Evolutionary conservation across 2,329 filamentous ascomycete genomes (phyloP), one percentile per base, ranked within the genome.

Genomic region (Helminthosporium solani): DNA sequence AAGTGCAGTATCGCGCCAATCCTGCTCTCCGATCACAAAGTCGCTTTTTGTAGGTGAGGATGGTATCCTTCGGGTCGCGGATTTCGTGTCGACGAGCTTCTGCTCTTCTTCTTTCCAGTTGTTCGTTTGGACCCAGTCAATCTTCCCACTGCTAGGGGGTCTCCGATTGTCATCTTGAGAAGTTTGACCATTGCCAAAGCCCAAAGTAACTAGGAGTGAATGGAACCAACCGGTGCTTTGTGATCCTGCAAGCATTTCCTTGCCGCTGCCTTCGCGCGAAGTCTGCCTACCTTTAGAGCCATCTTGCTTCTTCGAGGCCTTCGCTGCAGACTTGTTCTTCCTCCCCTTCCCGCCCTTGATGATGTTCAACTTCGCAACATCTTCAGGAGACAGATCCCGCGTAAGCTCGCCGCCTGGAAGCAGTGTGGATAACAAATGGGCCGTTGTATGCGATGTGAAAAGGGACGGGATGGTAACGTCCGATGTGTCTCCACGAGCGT

Each of bases 361-460:
- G 11, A 52, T n/a, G 23, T 46, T 37, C 20, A 53, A 30, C 39
- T 52, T 56, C 18, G 52, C 56, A 2, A 80, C 79, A 55, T 85
- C 80, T 47, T 83, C 82, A 46, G 83, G 75, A 15, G 83, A 71
- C 7, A 78, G 75, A 47, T 84, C 78, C 52, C 84, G 80, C 37
- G 83, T 77, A 43, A 81, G 81, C 55, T 46, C 58, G 37, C 85
- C 84, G 1, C 83, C 80, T 41, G 91, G 88, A 47, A 94, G 85
- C 50, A 97, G 78, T 7, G 91, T 90, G 1, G 91, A 95, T 14
- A 99, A 78, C 12, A 99, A 78, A 67, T 96, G 92, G 1, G 94
- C 94, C 0, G 92, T 97, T 0, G 90, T 97, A 58, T 94, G 84
- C 0, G 92, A 95, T 0, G 94, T 97, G 70, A 99, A 99, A 8